Evolutionary conservation across 768 basidiomycete genomes (phyloP).

Genomic region (Amanita rimosa): DNA sequence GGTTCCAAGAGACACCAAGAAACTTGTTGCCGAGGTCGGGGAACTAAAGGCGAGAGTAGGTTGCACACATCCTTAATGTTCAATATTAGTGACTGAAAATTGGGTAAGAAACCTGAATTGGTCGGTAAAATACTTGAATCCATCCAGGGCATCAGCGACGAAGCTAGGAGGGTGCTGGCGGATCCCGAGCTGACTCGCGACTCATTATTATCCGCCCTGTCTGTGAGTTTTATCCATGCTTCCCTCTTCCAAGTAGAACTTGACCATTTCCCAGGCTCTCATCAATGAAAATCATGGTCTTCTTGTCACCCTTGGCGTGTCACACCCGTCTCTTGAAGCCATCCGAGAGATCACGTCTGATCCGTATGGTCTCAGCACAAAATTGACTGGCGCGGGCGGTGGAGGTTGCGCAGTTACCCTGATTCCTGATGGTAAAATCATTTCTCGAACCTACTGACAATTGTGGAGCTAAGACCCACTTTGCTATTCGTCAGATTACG

Average conservation of each 20-base stretch:
- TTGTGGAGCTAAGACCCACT: slow-evolving; percentile 6
- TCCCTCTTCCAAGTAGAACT: slow-evolving; percentile 9
- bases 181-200: slow-evolving; percentile 62
- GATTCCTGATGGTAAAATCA: slow-evolving; percentile 75
- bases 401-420: slow-evolving; percentile 97
- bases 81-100: slow-evolving; percentile 5
- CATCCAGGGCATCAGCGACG: slow-evolving; percentile 80
- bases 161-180: slow-evolving; percentile 64
- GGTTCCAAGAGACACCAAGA: slow-evolving; percentile 90
- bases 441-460: slow-evolving; percentile 1
- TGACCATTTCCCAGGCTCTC: slow-evolving; percentile 39
- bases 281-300: slow-evolving; percentile 87
- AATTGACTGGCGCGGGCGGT: slow-evolving; percentile 95
- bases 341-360: slow-evolving; percentile 62
- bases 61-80: slow-evolving; percentile 7
- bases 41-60: slow-evolving; percentile 53
- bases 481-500: slow-evolving; percentile 47
- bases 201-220: slow-evolving; percentile 51
- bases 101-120: slow-evolving; percentile 66
- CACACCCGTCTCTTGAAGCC: slow-evolving; percentile 77
- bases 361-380: slow-evolving; percentile 73
- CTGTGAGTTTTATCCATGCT: slow-evolving; percentile 37
- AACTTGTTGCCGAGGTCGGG: slow-evolving; percentile 83
- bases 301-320: slow-evolving; percentile 79
- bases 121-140: slow-evolving; percentile 67